Base-by-base conservation (phyloP, 768 basidiomycete species). In the Rhodotorula sphaerocarpa region DNA sequence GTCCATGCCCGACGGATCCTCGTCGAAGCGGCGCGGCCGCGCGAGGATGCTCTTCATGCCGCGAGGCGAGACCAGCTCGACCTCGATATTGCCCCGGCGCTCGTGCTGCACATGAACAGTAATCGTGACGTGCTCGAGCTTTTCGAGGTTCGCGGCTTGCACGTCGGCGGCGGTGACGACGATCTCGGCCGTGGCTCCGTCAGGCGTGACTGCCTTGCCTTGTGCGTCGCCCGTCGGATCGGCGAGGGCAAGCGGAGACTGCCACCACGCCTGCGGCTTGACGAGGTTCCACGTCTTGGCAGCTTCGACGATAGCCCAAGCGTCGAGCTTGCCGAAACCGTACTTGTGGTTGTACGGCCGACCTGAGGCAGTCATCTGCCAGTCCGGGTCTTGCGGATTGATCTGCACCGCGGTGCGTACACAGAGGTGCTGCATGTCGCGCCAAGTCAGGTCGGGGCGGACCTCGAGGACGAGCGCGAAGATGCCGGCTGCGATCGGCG, bases 401-500 rank as follows among this genome's bases (percentile, higher is more conserved):
- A 99, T 83, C 70, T 81, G 78, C 25, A 83, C 80, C 4, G 87
- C 86, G 2, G 83, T 86, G 61, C 80, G 80, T 36, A 96, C 83
- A 66, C 86, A 85, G 28, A 99, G 79, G 72, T 99, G 84, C 72
- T 99, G 95, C 42, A 96, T 79, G 72, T 99, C 95, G 53, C 95
- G 84, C 95, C 95, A 99, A 41, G 88, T 86, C 25, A 99, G 82
- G 58, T 97, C 92, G 31, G 95, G 91, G 15, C 92, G 82, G 61
- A 82, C 88, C 77, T 90, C 80, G 21, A 99, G 78, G 10, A 90
- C 90, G 16, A 99, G 82, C 27, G 91, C 88, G 73, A 93, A 86
- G 43, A 96, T 88, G 31, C 90, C 95, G 20, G 85, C 91, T 30
- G 90, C 95, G 67, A 97, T 88, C 11, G 95, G 95, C 11, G 95